Evolutionary conservation across 2,329 filamentous ascomycete genomes (phyloP), one percentile per base, ranked within the genome.

Genomic region (Blastomyces percursus): DNA sequence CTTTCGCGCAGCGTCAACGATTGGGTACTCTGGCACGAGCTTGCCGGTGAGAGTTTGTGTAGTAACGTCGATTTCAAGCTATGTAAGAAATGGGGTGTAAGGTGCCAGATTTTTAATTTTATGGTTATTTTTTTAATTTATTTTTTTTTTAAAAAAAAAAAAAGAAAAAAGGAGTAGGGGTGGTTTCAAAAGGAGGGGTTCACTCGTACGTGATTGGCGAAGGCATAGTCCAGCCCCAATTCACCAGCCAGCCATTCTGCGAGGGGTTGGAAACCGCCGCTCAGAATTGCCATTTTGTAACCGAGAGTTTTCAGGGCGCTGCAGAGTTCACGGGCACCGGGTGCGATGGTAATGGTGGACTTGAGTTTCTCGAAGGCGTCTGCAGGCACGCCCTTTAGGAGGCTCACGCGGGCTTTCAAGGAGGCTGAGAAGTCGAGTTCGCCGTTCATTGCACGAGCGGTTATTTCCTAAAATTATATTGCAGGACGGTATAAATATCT

Each of bases 381-480:
- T 11, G 83, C 86, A 0, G 89, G 85, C 8, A 96, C 85, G 40
- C 92, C 93, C 69, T 87, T 88, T 50, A 99, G 83, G 52, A 97
- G 81, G 50, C 82, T 82, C 35, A 95, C 91, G 24, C 94, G 84
- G 73, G 89, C 90, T 63, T 86, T 85, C 71, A 99, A 86, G 0
- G 89, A 92, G 0, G 84, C 84, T 60, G 92, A 86, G 69, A 99
- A 99, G 74, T 96, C 92, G 44, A 97, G 81, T 78, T 97, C 92
- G 64, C 94, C 94, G 68, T 93, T 87, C 94, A 99, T 99, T 44
- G 94, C 93, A 42, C 91, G 88, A 64, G 88, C 87, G 0, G 94
- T 99, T 68, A 99, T 97, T 69, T 87, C 82, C 78, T 80, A 52
- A 44, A 8, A 16, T 1, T 11, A 60, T 30, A 60, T 40, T 54